phyloP scores from a whole-genome alignment of 2,329 filamentous ascomycete species.

The Huntiella omanensis region DNA sequence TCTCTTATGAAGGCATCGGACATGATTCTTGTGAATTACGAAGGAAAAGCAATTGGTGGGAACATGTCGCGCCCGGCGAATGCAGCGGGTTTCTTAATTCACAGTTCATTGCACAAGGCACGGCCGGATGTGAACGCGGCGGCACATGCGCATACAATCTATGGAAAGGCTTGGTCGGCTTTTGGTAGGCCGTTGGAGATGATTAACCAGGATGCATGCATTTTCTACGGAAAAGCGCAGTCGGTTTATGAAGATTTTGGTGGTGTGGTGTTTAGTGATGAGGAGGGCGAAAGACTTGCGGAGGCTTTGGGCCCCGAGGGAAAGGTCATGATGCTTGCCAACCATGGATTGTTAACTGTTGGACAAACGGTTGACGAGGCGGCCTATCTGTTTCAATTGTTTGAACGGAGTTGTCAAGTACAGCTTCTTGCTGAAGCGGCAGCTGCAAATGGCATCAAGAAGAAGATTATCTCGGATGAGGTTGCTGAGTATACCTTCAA shows the following conservation, averaged over 20 bases:
- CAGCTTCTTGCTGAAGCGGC: slow-evolving; percentile 51
- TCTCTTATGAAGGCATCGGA: slow-evolving; percentile 44
- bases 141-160: slow-evolving; percentile 45
- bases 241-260: slow-evolving; percentile 39
- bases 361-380: slow-evolving; percentile 53
- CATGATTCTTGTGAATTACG: slow-evolving; percentile 44
- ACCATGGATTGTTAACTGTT: slow-evolving; percentile 51
- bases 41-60: slow-evolving; percentile 41
- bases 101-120: slow-evolving; percentile 43
- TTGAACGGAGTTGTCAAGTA: slow-evolving; percentile 48
- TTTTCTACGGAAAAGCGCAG: slow-evolving; percentile 38
- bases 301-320: slow-evolving; percentile 35
- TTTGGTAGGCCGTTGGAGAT: slow-evolving; percentile 47
- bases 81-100: slow-evolving; percentile 50
- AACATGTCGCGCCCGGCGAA: slow-evolving; percentile 38
- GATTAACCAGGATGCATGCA: slow-evolving; percentile 46
- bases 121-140: slow-evolving; percentile 44
- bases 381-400: slow-evolving; percentile 45
- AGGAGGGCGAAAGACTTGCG: slow-evolving; percentile 45
- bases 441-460: slow-evolving; percentile 16
- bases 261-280: slow-evolving; percentile 32
- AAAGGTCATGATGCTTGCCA: slow-evolving; percentile 44
- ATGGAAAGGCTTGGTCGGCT: slow-evolving; percentile 45
- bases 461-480: slow-evolving; percentile 22
- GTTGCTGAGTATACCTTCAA: slow-evolving; percentile 21